phyloP scores from a whole-genome alignment of 169 alveolate genomes.

The Plasmodium chabaudi region DNA sequence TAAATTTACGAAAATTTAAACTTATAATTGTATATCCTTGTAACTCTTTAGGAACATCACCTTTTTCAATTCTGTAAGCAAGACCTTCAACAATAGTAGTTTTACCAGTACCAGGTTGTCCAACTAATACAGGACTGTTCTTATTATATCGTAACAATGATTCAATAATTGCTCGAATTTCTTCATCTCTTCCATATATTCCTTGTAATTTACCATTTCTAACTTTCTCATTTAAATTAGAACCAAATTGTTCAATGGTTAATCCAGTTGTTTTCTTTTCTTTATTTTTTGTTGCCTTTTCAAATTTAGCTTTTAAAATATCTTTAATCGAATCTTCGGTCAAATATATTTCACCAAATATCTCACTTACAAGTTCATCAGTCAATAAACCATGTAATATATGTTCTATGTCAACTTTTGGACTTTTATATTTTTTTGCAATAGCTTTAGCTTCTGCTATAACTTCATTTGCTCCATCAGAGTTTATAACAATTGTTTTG shows the following conservation, averaged over 20 bases:
- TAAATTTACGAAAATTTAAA: constrained; percentile 65
- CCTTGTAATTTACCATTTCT: constrained; percentile 69
- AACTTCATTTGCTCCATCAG: constrained; percentile 34
- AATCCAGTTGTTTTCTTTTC: constrained; percentile 30
- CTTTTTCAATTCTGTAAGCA: constrained; percentile 72
- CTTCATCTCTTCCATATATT: constrained; percentile 78
- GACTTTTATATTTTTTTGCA: constrained; percentile 43
- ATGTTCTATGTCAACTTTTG: constrained; percentile 72
- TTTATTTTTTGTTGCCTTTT: constrained; percentile 42
- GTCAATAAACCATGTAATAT: constrained; percentile 30
- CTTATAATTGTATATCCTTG: constrained; percentile 69
- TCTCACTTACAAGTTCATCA: constrained; percentile 62
- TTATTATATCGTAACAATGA: constrained; percentile 63
- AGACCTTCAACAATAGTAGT: constrained; percentile 75
- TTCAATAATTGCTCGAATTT: constrained; percentile 69
- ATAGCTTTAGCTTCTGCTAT: constrained; percentile 55
- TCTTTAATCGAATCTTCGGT: constrained; percentile 53
- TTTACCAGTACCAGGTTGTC: constrained; percentile 76
- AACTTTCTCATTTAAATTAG: constrained; percentile 67
- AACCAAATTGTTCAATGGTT: constrained; percentile 71
- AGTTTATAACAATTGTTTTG: constrained; percentile 17
- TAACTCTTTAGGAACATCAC: constrained; percentile 71
- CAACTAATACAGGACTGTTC: constrained; percentile 75
- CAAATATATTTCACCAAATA: constrained; percentile 28
- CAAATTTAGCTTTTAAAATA: constrained; percentile 26